Percentiles rank a stretch among this genome's conserved stretches.
Evolutionary conservation across 2,329 filamentous ascomycete genomes (phyloP).

Genomic region (Penicillium corylophilum): DNA sequence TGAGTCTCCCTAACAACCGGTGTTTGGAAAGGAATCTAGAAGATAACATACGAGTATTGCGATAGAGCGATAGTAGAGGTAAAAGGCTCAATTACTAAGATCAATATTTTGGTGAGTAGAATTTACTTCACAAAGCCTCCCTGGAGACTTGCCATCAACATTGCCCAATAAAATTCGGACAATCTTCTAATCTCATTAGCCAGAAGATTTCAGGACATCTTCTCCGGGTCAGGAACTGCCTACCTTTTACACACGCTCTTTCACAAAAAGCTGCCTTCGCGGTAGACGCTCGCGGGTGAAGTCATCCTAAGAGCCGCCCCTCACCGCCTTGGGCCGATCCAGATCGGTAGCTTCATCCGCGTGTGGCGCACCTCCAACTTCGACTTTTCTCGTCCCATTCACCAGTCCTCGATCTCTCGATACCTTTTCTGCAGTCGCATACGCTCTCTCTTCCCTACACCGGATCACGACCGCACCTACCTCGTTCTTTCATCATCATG

Average conservation of each 20-base stretch:
- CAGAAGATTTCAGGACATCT: not conserved
- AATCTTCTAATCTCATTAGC: not conserved
- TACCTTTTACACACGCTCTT: not conserved
- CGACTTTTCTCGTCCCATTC: not conserved
- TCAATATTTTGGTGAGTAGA: not conserved
- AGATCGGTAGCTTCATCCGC: slow-evolving; percentile 8
- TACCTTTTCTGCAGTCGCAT: slow-evolving; percentile 1
- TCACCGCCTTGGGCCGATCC: slow-evolving; percentile 6
- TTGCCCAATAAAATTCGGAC: not conserved
- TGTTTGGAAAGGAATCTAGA: not conserved
- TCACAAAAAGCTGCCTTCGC: not conserved
- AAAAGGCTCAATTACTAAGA: not conserved
- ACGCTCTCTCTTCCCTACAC: not conserved
- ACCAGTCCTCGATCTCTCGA: not conserved
- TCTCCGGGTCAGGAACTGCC: not conserved
- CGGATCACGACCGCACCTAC: not conserved
- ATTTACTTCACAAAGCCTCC: not conserved
- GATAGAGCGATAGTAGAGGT: not conserved
- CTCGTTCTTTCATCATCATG: slow-evolving; percentile 20
- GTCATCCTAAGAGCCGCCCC: slow-evolving; percentile 3
- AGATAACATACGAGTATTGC: not conserved
- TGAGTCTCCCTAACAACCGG: not conserved
- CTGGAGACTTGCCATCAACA: not conserved
- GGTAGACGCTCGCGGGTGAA: not conserved
- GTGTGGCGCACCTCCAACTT: slow-evolving; percentile 6